A percentile compares a stretch with the other conserved stretches of the same genome.
These are phyloP conservation scores for Collybia sordida DNA, from an alignment of 768 basidiomycete species.

Conservation along the genomic window DNA sequence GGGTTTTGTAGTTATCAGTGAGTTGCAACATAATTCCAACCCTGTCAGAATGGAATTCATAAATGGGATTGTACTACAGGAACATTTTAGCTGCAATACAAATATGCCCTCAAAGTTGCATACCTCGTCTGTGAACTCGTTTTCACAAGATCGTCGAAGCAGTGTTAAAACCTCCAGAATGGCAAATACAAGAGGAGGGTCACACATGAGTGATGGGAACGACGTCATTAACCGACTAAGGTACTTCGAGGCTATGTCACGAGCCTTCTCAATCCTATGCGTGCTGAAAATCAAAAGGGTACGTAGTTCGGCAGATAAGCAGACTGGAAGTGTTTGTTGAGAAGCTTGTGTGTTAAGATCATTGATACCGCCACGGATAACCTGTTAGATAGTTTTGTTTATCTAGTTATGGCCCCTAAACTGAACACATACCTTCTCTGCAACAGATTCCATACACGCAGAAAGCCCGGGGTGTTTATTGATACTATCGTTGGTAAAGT, in stretches of 20 bases:
- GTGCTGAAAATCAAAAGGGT: conserved; percentile 76
- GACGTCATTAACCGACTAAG: conserved; percentile 83
- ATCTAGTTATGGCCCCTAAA: no score
- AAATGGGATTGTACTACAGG: conserved; percentile 81
- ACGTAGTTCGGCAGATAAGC: conserved; percentile 72
- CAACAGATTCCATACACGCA: conserved; percentile 81
- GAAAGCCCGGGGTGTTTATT: conserved; percentile 69
- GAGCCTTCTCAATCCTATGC: conserved; percentile 77
- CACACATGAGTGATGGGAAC: conserved; percentile 95
- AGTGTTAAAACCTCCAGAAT: conserved; percentile 92
- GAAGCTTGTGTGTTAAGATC: conserved; percentile 75
- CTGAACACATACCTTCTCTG: conserved; percentile 62
- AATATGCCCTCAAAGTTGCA: conserved; percentile 12
- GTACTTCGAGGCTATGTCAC: conserved; percentile 81
- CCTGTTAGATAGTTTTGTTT: conserved; percentile 38
- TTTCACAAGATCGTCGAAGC: conserved; percentile 83
- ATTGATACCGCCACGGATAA: conserved; percentile 72
- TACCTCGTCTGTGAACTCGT: conserved; percentile 91
- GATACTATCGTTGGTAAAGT: conserved; percentile 85
- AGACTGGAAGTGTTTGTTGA: conserved; percentile 72
- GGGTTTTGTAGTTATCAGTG: conserved; percentile 80
- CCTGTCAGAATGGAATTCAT: conserved; percentile 80
- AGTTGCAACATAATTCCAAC: conserved; percentile 74
- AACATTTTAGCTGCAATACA: not conserved
- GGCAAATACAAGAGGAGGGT: conserved; percentile 81